phyloP scores from a whole-genome alignment of 352 stramenopile genomes.

The Globisporangium heterothallicum region DNA sequence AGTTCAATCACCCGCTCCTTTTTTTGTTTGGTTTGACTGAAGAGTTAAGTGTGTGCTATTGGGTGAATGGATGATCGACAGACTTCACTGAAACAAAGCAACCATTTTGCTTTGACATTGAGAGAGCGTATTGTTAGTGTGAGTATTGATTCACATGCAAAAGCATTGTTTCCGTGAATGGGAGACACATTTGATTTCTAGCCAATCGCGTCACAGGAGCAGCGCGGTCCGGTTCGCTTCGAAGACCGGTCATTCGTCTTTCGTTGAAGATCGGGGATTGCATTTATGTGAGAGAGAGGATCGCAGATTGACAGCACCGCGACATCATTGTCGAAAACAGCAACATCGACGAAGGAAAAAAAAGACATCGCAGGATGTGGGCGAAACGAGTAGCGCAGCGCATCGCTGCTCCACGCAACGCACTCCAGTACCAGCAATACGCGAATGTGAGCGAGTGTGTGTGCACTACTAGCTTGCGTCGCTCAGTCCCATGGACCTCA shows the following conservation, averaged over 20 bases:
- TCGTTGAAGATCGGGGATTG: background rate
- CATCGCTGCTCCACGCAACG: background rate
- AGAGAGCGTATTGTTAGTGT: no score
- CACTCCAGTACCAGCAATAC: slow-evolving; percentile 15
- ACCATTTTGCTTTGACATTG: no score
- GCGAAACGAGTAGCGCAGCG: slow-evolving; percentile 8
- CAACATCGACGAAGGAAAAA: background rate
- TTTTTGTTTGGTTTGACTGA: no score
- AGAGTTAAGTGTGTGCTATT: no score
- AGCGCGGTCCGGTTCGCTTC: background rate
- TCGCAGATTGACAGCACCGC: background rate
- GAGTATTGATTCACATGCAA: no score
- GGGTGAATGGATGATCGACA: no score
- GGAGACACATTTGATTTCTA: background rate
- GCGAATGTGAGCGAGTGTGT: slow-evolving; percentile 9
- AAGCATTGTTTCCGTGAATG: background rate
- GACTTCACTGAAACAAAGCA: no score
- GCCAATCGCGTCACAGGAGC: no score
- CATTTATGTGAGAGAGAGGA: background rate
- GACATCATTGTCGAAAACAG: background rate
- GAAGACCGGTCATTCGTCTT: background rate
- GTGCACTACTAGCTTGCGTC: background rate
- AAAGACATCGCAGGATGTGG: slow-evolving; percentile 16
- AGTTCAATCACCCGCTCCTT: no score
- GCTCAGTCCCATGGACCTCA: background rate